Conservation (phyloP, 2,329 filamentous ascomycete genomes). For the Fusarium scirpi region DNA sequence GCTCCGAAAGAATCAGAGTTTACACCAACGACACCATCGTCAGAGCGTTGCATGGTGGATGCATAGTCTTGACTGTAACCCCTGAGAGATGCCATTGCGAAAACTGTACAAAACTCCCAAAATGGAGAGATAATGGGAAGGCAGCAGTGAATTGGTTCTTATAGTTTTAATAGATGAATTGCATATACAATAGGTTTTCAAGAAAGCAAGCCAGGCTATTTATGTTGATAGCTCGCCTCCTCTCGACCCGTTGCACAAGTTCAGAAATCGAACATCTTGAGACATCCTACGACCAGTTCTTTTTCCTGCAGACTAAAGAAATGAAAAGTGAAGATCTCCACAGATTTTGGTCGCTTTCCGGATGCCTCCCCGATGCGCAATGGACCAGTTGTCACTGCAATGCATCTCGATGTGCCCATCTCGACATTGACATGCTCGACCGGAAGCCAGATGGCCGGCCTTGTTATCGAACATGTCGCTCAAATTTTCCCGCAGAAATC, state of each 20-base stretch:
- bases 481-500: slow-evolving; percentile 9
- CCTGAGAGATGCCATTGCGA: slow-evolving; percentile 27
- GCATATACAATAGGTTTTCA: slow-evolving; percentile 5
- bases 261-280: slow-evolving; percentile 15
- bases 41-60: slow-evolving; percentile 6
- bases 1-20: slow-evolving; percentile 27
- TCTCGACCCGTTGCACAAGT: slow-evolving; percentile 7
- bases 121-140: not conserved
- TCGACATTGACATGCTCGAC: slow-evolving; percentile 13
- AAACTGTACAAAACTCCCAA: not conserved
- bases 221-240: slow-evolving; percentile 22
- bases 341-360: slow-evolving; percentile 10
- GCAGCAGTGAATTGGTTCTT: not conserved
- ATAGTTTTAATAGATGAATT: not conserved
- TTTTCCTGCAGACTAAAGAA: not conserved
- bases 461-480: slow-evolving; percentile 2
- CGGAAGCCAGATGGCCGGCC: not conserved
- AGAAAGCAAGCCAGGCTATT: slow-evolving; percentile 16
- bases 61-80: slow-evolving; percentile 23
- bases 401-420: slow-evolving; percentile 22
- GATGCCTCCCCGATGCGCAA: slow-evolving; percentile 27
- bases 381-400: slow-evolving; percentile 24
- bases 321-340: slow-evolving; percentile 9
- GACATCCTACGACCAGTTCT: slow-evolving; percentile 8
- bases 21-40: slow-evolving; percentile 12